A percentile compares a stretch with the other conserved stretches of the same genome.
Evolutionary conservation across 1,139 yeast genomes (phyloP).

Genomic region (Hyphopichia khmerensis): DNA sequence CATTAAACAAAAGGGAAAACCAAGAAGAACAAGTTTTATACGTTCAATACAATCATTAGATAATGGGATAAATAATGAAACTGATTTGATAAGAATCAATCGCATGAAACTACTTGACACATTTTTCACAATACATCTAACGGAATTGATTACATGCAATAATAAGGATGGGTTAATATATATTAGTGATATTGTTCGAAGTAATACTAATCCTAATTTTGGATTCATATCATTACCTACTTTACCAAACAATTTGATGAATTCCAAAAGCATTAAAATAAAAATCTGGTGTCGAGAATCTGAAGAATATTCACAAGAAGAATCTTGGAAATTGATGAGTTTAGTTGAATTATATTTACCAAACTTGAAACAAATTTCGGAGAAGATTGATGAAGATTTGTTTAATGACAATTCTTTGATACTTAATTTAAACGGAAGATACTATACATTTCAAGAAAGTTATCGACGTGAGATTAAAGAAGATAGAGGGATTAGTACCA

Average conservation of each 20-base stretch:
- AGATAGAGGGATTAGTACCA: background rate
- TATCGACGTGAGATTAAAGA: constrained; percentile 2
- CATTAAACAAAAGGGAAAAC: background rate
- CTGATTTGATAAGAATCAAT: constrained; percentile 12
- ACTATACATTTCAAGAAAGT: constrained; percentile 19
- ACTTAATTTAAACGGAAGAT: constrained; percentile 20
- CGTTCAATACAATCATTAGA: constrained; percentile 11
- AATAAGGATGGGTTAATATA: constrained; percentile 19
- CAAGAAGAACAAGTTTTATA: constrained; percentile 10
- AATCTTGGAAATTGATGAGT: constrained; percentile 21
- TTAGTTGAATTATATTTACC: background rate
- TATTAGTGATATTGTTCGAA: constrained; percentile 32
- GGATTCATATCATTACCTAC: constrained; percentile 27
- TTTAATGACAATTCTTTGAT: constrained; percentile 26
- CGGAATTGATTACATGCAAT: background rate
- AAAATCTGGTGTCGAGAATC: constrained; percentile 24
- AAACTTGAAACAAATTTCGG: constrained; percentile 9
- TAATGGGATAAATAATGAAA: constrained; percentile 9
- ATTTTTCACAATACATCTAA: constrained; percentile 14
- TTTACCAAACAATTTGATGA: constrained; percentile 7
- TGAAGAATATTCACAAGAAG: constrained; percentile 1
- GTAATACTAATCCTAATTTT: constrained; percentile 31
- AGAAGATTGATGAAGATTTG: constrained; percentile 12
- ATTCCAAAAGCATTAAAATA: constrained; percentile 13
- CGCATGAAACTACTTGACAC: constrained; percentile 21